A percentile compares a stretch with the other conserved stretches of the same genome.
phyloP scores from a whole-genome alignment of 2,329 filamentous ascomycete species.

The Ascochyta clinopodiicola region DNA sequence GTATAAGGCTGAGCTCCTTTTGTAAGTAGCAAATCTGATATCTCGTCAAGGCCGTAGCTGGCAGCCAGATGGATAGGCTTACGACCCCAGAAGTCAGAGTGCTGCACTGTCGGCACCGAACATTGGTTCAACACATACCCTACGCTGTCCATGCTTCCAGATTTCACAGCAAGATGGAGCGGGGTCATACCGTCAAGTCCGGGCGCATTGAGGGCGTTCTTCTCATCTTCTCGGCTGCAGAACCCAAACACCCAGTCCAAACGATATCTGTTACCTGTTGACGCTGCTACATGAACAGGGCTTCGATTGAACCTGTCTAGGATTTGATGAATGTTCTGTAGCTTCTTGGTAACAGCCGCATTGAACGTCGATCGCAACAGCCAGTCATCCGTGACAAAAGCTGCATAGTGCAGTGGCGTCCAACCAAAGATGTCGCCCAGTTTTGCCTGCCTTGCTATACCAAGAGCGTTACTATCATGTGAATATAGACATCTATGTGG shows the following conservation, averaged over 20 bases:
- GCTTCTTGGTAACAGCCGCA: background rate
- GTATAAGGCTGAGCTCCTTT: background rate
- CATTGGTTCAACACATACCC: too few relatives aligned
- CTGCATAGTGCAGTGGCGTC: conserved; percentile 1
- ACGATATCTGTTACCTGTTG: too few relatives aligned
- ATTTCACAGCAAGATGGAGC: background rate
- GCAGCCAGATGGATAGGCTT: background rate
- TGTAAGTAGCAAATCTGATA: background rate
- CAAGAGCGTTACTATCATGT: background rate
- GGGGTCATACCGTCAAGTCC: background rate
- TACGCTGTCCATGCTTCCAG: background rate
- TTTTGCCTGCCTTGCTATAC: background rate
- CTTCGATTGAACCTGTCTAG: too few relatives aligned
- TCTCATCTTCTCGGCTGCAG: background rate
- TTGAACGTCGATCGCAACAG: background rate
- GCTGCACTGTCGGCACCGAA: background rate
- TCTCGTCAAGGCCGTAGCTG: background rate
- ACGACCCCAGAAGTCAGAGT: background rate
- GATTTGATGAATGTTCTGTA: background rate
- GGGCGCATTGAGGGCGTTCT: background rate
- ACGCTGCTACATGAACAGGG: too few relatives aligned
- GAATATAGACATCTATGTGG: background rate
- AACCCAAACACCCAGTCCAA: background rate
- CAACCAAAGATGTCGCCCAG: background rate
- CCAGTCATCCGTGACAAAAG: background rate